Percentiles rank a stretch among this genome's conserved stretches.
These are phyloP conservation scores for Stagonosporopsis vannaccii DNA, from an alignment of 2,329 filamentous ascomycete genomes.

Conservation along the genomic window DNA sequence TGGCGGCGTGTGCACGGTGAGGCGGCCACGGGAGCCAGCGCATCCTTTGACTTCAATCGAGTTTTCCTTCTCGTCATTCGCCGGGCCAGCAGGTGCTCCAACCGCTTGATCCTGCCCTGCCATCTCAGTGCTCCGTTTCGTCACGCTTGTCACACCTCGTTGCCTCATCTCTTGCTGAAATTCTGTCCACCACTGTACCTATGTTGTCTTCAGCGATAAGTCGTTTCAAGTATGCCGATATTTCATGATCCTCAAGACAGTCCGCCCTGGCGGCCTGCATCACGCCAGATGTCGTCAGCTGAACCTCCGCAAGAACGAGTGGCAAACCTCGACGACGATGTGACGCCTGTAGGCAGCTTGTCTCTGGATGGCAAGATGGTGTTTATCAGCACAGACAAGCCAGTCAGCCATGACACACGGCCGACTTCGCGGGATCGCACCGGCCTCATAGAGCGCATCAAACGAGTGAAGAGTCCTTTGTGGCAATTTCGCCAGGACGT, in stretches of 20 bases:
- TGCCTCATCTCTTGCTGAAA: constrained; percentile 1
- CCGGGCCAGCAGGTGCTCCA: constrained; percentile 44
- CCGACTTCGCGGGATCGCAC: constrained; percentile 65
- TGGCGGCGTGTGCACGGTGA: constrained; percentile 27
- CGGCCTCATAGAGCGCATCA: constrained; percentile 84
- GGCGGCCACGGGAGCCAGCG: constrained; percentile 45
- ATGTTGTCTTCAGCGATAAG: constrained; percentile 33
- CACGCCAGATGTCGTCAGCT: constrained; percentile 24
- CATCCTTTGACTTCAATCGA: constrained; percentile 35
- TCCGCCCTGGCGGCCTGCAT: constrained; percentile 30
- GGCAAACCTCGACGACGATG: constrained; percentile 15
- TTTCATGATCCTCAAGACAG: constrained; percentile 48
- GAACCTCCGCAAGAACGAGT: constrained; percentile 28
- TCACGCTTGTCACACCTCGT: constrained; percentile 15
- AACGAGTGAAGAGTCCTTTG: constrained; percentile 76
- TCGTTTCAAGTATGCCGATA: constrained; percentile 46
- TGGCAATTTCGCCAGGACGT: constrained; percentile 71
- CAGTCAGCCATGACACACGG: constrained; percentile 32
- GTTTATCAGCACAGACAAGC: constrained; percentile 14
- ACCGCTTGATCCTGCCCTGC: constrained; percentile 35
- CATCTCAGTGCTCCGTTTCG: constrained; percentile 33
- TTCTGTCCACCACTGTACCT: constrained; percentile 19
- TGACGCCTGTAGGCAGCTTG: constrained; percentile 16
- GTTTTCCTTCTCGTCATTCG: constrained; percentile 39
- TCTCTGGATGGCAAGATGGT: constrained; percentile 13